Evolutionary conservation across 2,329 filamentous ascomycete species (phyloP), one percentile per base, ranked within the genome.

Genomic region (Paraphoma chrysanthemicola): DNA sequence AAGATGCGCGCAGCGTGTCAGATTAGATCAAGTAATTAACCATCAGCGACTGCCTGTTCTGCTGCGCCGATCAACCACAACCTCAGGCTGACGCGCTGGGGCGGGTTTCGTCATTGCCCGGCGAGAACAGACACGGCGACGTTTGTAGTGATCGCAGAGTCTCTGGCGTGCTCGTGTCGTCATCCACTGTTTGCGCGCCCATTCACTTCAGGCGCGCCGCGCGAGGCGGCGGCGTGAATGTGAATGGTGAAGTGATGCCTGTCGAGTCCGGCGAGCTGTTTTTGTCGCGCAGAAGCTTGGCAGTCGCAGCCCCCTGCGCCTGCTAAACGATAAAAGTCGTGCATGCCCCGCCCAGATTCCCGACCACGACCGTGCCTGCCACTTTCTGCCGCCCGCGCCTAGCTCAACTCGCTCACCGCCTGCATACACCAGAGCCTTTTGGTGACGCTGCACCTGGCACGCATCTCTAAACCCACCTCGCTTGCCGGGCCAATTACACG

Each of bases 1-100:
- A 11, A 46, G 53, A 50, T 41, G 60, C 50, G 60, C 51, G 56
- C 58, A 62, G 57, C 70, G 73, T 75, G 75, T 85, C 83, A 84
- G 83, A 86, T 85, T 85, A 86, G 83, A 86, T 86, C 83, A 86
- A 86, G 84, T 85, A 77, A 60, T 81, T 70, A 23, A 78, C 82
- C 79, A 65, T 82, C 82, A 84, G 68, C 66, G 78, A 77, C 71
- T 42, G 62, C 60, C 49, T 56, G 30, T 45, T 17, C 53, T 47
- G 59, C 55, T 51, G 55, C 58, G 63, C 57, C 57, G 66, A 66
- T 68, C 63, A 70, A 68, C 66, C 67, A 56, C 67, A 51, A 45
- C 59, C 53, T 31, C 53, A 53, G 51, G 46, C 44, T 38, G 30
- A 18, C 33, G 52, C 47, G 45, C 51, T 38, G 17, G 54, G 58